Percentiles rank a stretch among this genome's conserved stretches.
Conservation (phyloP, 1,139 yeast genomes). For the Debaryomyces singareniensis region DNA sequence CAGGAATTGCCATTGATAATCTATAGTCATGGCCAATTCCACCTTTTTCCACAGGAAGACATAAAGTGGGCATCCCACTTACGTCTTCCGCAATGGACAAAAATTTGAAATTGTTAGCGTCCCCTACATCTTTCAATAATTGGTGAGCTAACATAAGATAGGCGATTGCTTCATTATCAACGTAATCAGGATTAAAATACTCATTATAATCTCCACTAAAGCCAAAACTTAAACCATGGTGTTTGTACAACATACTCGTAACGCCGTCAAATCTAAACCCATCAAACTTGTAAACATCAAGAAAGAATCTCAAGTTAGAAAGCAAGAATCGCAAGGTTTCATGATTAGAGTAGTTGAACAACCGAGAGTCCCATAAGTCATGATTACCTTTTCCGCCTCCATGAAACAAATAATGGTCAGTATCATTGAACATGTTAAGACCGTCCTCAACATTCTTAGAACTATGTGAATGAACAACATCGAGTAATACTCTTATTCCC, state of each 20-base stretch:
- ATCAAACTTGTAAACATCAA: conserved; percentile 82
- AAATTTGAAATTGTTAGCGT: conserved; percentile 39
- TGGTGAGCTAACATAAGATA: conserved; percentile 87
- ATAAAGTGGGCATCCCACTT: conserved; percentile 93
- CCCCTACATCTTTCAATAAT: conserved; percentile 51
- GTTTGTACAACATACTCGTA: conserved; percentile 84
- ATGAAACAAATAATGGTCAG: conserved; percentile 93
- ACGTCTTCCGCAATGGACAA: conserved; percentile 95
- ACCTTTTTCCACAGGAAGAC: conserved; percentile 65
- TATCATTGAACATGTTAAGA: conserved; percentile 87
- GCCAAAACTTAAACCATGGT: conserved; percentile 87
- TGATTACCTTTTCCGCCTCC: conserved; percentile 81
- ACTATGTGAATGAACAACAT: conserved; percentile 94
- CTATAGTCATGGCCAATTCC: conserved; percentile 94
- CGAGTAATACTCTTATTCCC: conserved; percentile 82
- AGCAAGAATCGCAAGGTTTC: conserved; percentile 85
- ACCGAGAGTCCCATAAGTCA: conserved; percentile 90
- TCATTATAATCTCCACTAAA: conserved; percentile 93
- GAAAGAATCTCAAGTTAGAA: conserved; percentile 79
- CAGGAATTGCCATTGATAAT: conserved; percentile 95
- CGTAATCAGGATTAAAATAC: conserved; percentile 74
- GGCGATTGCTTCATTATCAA: conserved; percentile 80
- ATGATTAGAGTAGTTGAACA: conserved; percentile 85
- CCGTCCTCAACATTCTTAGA: conserved; percentile 94
- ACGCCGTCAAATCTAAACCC: conserved; percentile 98